Base-by-base conservation (phyloP, 2,329 filamentous ascomycete genomes). In the Myriosclerotinia duriaeana region DNA sequence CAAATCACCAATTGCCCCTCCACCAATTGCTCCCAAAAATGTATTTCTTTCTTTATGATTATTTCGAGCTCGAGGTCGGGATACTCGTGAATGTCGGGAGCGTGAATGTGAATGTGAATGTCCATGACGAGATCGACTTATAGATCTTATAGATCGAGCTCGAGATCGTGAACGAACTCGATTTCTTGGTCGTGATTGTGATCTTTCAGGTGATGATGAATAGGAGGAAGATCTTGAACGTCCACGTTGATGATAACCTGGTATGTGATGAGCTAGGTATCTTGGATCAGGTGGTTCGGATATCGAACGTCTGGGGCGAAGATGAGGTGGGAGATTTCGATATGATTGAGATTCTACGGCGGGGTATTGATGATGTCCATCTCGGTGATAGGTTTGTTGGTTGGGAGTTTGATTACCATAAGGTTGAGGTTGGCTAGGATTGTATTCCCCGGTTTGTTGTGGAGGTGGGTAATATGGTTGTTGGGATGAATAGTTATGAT, bases 1-100 rank as follows among this genome's bases (percentile, higher is more conserved):
- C 53, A 69, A 64, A 68, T 73, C 71, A 0, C 71, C 71, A 42
- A 73, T 67, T 5, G 67, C 66, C 1, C 69, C 63, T 3, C 71
- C 71, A 2, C 71, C 71, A 64, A 72, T 67, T 9, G 70, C 70
- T 12, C 71, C 71, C 6, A 72, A 50, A 44, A 73, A 73, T 38
- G 71, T 71, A 60, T 71, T 69, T 38, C 68, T 59, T 36, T 65
- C 60, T 63, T 44, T 56, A 36, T 61, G 26, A 55, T 54, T 55
- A 53, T 66, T 50, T 8, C 58, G 34, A 44, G 26, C 38, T 22
- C 44, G 56, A 40, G 53, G 44, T 36, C 55, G 50, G 1, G 65
- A 66, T 44, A 61, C 42, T 58, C 58, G 65, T 58, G 67, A 59
- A 2, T 64, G 30, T 30, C 30, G 58, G 30, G 58, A 22, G 4